Conservation (phyloP, 164 flowering plant genomes). For the Cinnamomum chago region DNA sequence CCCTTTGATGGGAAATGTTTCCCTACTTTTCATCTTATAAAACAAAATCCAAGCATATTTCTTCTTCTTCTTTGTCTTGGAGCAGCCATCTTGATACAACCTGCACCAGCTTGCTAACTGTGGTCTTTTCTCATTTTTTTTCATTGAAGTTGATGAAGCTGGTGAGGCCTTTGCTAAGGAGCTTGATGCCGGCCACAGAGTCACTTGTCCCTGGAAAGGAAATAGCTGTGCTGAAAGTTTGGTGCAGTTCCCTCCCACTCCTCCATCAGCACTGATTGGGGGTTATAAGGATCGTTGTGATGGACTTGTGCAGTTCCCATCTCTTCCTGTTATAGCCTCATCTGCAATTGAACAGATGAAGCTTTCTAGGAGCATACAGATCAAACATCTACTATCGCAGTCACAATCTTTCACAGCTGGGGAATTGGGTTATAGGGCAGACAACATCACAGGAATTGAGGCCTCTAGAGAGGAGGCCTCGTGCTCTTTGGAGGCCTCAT, state of each 20-base stretch:
- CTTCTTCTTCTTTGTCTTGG: too few relatives aligned
- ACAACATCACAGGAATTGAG: slow-evolving; percentile 45
- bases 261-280: slow-evolving; percentile 85
- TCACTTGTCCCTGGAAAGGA: slow-evolving; percentile 86
- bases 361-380: slow-evolving; percentile 55
- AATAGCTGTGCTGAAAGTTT: slow-evolving; percentile 94
- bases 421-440: slow-evolving; percentile 56
- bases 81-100: slow-evolving; percentile 4
- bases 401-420: slow-evolving; percentile 31
- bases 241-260: slow-evolving; percentile 98
- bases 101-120: slow-evolving; percentile 14
- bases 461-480: slow-evolving; percentile 41
- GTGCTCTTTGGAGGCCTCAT: slow-evolving; percentile 10
- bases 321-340: slow-evolving; percentile 74
- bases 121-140: slow-evolving; percentile 9
- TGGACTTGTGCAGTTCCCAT: slow-evolving; percentile 81
- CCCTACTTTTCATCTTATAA: too few relatives aligned
- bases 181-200: slow-evolving; percentile 72
- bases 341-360: slow-evolving; percentile 78
- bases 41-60: too few relatives aligned
- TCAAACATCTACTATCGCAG: slow-evolving; percentile 73
- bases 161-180: slow-evolving; percentile 68
- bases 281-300: slow-evolving; percentile 98
- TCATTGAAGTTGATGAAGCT: slow-evolving; percentile 58
- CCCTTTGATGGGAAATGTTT: too few relatives aligned